Base-by-base conservation (phyloP, 2,329 filamentous ascomycete species). In the Trichoderma oligosporum region DNA sequence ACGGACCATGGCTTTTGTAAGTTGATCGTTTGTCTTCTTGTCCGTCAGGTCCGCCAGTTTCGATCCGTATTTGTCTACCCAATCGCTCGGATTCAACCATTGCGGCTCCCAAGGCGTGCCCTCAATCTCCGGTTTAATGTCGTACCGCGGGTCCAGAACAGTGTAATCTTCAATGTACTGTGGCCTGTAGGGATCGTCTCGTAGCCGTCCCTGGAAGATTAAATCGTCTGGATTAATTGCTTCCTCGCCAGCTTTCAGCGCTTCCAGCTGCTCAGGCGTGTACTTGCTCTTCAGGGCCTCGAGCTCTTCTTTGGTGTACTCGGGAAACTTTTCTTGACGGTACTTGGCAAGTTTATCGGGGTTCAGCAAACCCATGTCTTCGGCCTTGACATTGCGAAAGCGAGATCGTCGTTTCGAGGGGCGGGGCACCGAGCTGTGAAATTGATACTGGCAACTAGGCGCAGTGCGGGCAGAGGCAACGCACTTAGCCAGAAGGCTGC, bases 91-190 rank as follows among this genome's bases (percentile, higher is more conserved):
- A 56, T 74, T 78, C 72, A 86, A 85, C 73, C 86, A 81, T 61
- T 81, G 74, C 42, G 68, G 67, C 60, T 85, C 78, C 49, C 78
- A 75, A 55, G 83, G 66, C 78, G 79, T 66, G 70, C 74, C 68
- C 73, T 71, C 45, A 71, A 67, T 74, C 58, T 74, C 78, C 64
- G 74, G 81, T 70, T 77, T 83, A 69, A 86, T 82, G 75, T 97
- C 93, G 60, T 94, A 82, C 48, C 89, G 79, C 53, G 91, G 89
- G 67, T 90, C 83, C 61, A 93, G 81, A 57, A 82, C 81, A 59
- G 87, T 83, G 67, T 96, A 88, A 71, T 96, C 90, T 70, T 97
- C 91, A 56, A 93, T 75, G 71, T 96, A 94, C 60, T 83, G 78
- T 48, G 92, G 76, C 53, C 79, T 78, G 78, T 89, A 88, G 7